phyloP scores from a whole-genome alignment of 176 grass and related monocot genomes.

The Juncus effusus region DNA sequence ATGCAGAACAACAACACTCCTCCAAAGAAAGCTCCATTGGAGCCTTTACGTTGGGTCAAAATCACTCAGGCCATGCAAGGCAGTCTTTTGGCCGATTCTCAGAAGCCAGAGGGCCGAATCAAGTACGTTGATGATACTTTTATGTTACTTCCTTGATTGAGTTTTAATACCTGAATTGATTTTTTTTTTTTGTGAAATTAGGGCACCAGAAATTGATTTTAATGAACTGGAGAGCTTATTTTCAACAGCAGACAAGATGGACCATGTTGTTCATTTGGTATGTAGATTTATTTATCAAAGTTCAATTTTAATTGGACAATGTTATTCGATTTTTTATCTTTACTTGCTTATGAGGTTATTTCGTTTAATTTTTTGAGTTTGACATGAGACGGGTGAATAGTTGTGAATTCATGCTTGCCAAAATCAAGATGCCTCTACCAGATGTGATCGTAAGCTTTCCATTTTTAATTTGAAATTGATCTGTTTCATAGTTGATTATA shows the following conservation, averaged over 20 bases:
- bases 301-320: not conserved
- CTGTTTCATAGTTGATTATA: not conserved
- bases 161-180: no score
- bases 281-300: constrained; percentile 9
- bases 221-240: constrained; percentile 77
- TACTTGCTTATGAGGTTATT: not conserved
- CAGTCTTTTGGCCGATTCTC: constrained; percentile 97
- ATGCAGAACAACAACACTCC: constrained; percentile 48
- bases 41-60: constrained; percentile 97
- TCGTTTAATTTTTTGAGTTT: constrained; percentile 43
- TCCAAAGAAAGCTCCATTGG: constrained; percentile 76
- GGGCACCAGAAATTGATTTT: constrained; percentile 77
- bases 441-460: constrained; percentile 92
- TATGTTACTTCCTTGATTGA: no score
- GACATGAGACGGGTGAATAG: constrained; percentile 97
- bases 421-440: constrained; percentile 99
- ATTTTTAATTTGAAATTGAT: not conserved
- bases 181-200: constrained; percentile 18
- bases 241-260: constrained; percentile 61
- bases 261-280: constrained; percentile 88
- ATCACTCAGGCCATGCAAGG: constrained; percentile 89
- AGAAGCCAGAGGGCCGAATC: constrained; percentile 70
- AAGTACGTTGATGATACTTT: constrained; percentile 45
- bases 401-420: constrained; percentile 98
- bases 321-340: not conserved